Conservation (phyloP, 2,329 filamentous ascomycete genomes). For the Botrytis pseudocinerea region DNA sequence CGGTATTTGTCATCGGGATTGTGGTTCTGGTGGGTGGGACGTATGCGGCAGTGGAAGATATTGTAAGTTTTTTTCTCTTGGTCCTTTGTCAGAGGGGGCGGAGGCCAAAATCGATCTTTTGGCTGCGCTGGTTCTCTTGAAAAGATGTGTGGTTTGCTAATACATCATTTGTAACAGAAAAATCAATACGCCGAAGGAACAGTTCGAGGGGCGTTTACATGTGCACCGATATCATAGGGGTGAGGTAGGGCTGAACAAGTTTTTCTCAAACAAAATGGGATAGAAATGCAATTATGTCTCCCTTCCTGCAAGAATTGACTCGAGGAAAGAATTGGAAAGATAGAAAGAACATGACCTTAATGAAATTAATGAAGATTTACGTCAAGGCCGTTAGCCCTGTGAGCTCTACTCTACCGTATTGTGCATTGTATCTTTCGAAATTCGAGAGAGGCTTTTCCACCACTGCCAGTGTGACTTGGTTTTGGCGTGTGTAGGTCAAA, state of each 20-base stretch:
- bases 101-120: background rate
- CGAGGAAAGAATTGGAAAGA: background rate
- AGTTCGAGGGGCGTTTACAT: conserved; percentile 19
- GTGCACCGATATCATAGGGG: conserved; percentile 8
- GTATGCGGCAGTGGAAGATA: background rate
- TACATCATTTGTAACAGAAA: background rate
- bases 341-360: background rate
- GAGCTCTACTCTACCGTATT: background rate
- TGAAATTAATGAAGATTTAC: background rate
- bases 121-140: background rate
- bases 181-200: conserved; percentile 14
- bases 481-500: background rate
- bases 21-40: background rate
- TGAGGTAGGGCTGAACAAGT: background rate
- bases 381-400: background rate
- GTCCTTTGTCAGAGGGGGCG: background rate
- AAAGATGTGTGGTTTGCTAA: background rate
- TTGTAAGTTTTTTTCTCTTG: background rate
- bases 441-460: background rate
- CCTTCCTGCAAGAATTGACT: background rate
- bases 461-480: accelerated
- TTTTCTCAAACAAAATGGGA: background rate
- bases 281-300: background rate
- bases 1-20: background rate
- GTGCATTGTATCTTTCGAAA: background rate